Evolutionary conservation across 345 rosid genomes (phyloP), one percentile per base, ranked within the genome.

Genomic region (Cochlearia excelsa): DNA sequence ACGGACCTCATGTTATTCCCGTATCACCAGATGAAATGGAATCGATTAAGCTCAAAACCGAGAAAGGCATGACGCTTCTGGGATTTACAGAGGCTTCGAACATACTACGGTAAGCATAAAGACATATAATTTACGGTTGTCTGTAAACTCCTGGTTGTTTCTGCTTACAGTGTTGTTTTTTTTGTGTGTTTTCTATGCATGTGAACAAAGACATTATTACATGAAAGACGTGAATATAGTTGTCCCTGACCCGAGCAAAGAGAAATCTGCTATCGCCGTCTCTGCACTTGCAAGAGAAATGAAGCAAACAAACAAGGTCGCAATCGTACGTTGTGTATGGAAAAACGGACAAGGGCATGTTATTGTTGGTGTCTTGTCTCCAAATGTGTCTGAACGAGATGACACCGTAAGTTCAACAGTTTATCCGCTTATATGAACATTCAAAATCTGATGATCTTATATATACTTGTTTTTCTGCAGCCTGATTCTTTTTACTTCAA

Each of bases 1-100:
- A 87, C 74, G 99, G 99, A 50, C 96, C 90, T 62, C 99, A 89
- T 61, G 90, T 93, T n/a, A 73, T 93, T 71, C 97, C 99, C 51
- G 73, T 93, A 62, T 81, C 97, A 65, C 63, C 82, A 61, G 90
- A 77, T 70, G 79, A 82, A 56, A 77, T 74, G 85, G 97, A 82
- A 67, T 56, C 88, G 43, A 80, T 84, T 71, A 87, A 84, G 71
- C 87, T 85, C 78, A 90, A 85, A 78, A 83, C 97, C 39, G 97
- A 87, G 51, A 93, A 93, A 75, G 75, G 99, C 30, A 79, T 90
- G 68, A 93, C 84, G 87, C 81, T 93, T 73, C 80, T 93, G 29
- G 96, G 97, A 74, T 93, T 90, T 72, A 78, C 95, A 26, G 74
- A 84, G 74, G 78, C 87, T 30, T 80, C 95, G 71, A 80, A 81